Percentiles rank a stretch among this genome's conserved stretches.
phyloP scores from a whole-genome alignment of 108 stramenopile species.

The Epipyxis sp. region DNA sequence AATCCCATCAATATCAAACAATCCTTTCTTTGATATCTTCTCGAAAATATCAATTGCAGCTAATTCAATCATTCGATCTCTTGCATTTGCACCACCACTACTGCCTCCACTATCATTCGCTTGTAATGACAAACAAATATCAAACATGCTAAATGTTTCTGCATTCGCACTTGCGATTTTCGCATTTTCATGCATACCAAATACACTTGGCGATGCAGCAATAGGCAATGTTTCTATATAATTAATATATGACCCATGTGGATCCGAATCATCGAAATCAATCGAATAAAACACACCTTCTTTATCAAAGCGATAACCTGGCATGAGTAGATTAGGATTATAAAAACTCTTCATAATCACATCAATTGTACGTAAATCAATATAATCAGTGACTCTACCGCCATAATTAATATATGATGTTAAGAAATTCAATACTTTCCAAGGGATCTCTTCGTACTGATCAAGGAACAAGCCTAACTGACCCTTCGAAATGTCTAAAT shows the following conservation, averaged over 20 bases:
- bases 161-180: slow-evolving; percentile 53
- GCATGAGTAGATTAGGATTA: slow-evolving; percentile 41
- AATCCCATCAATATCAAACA: slow-evolving; percentile 51
- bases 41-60: slow-evolving; percentile 42
- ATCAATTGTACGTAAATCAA: slow-evolving; percentile 60
- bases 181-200: slow-evolving; percentile 56
- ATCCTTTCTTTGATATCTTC: slow-evolving; percentile 33
- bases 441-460: slow-evolving; percentile 51
- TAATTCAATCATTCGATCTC: slow-evolving; percentile 37
- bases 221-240: slow-evolving; percentile 50
- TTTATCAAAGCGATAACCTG: slow-evolving; percentile 45
- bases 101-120: slow-evolving; percentile 27
- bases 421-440: slow-evolving; percentile 55
- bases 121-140: slow-evolving; percentile 47
- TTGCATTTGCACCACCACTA: slow-evolving; percentile 41
- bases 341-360: slow-evolving; percentile 53
- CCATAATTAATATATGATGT: slow-evolving; percentile 66
- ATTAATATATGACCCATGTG: slow-evolving; percentile 51
- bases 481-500: slow-evolving; percentile 58
- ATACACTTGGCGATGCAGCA: slow-evolving; percentile 51
- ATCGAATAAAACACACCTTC: slow-evolving; percentile 49
- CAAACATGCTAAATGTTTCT: slow-evolving; percentile 50
- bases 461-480: slow-evolving; percentile 57
- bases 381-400: slow-evolving; percentile 62
- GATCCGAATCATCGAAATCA: slow-evolving; percentile 42